phyloP scores from a whole-genome alignment of 768 basidiomycete species.

The Suillus plorans region DNA sequence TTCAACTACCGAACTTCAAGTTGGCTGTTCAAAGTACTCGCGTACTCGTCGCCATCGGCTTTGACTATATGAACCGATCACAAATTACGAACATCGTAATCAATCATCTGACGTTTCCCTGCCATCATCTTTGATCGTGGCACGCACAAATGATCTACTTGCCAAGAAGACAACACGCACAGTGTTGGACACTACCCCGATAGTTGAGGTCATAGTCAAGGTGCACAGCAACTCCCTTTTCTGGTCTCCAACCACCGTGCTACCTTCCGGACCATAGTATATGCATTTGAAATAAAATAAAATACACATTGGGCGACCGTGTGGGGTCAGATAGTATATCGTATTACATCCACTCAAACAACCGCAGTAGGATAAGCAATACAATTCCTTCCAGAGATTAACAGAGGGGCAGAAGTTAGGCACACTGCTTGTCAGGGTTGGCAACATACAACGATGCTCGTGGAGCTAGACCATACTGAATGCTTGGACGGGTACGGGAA shows the following conservation, averaged over 20 bases:
- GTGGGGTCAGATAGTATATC: not conserved
- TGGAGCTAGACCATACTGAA: constrained; percentile 67
- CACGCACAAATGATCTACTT: not conserved
- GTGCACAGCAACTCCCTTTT: not conserved
- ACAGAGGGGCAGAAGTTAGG: constrained; percentile 13
- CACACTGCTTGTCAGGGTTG: constrained; percentile 53
- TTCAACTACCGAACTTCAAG: not conserved
- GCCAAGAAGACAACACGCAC: not conserved
- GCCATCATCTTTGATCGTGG: not conserved
- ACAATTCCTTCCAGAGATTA: constrained; percentile 14
- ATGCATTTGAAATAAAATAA: not conserved
- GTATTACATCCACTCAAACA: not conserved
- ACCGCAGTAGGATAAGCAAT: not conserved
- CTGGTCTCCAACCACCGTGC: not conserved
- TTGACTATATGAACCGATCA: not conserved
- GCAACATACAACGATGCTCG: constrained; percentile 67
- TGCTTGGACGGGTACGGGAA: constrained; percentile 37
- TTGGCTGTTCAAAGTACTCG: not conserved
- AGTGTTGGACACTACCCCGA: not conserved
- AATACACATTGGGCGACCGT: not conserved
- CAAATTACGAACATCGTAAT: not conserved
- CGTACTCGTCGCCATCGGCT: not conserved
- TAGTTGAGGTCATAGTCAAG: not conserved
- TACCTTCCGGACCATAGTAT: not conserved
- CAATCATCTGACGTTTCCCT: not conserved